Percentiles rank a stretch among this genome's conserved stretches.
These are phyloP conservation scores for Brettanomyces bruxellensis DNA, from an alignment of 805 yeast species.

Conservation along the genomic window DNA sequence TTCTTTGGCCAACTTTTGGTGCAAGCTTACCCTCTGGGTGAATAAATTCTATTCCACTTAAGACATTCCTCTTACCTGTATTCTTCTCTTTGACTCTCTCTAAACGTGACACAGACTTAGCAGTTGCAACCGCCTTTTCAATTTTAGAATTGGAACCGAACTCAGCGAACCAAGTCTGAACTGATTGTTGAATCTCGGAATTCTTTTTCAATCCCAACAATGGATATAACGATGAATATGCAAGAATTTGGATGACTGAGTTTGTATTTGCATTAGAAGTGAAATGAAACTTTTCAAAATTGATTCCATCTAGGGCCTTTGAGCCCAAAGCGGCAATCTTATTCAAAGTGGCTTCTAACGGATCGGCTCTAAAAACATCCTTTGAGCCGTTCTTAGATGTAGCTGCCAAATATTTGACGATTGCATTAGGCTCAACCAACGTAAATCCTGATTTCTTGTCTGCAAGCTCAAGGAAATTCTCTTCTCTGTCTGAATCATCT, in stretches of 20 bases:
- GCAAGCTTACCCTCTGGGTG: conserved; percentile 30
- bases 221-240: conserved; percentile 52
- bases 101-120: conserved; percentile 36
- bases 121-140: conserved; percentile 35
- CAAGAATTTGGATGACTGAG: conserved; percentile 46
- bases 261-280: conserved; percentile 22
- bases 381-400: conserved; percentile 8
- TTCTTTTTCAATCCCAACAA: conserved; percentile 9
- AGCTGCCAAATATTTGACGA: conserved; percentile 52
- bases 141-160: conserved; percentile 32
- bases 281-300: not conserved
- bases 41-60: conserved; percentile 10
- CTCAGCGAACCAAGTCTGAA: conserved; percentile 32
- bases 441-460: conserved; percentile 35
- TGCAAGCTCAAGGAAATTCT: conserved; percentile 10
- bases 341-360: conserved; percentile 38
- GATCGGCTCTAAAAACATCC: conserved; percentile 12
- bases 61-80: conserved; percentile 27
- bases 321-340: conserved; percentile 25
- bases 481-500: conserved; percentile 2
- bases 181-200: not conserved
- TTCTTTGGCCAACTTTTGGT: conserved; percentile 68
- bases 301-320: conserved; percentile 20
- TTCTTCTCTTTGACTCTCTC: conserved; percentile 32
- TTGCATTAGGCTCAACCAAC: conserved; percentile 59